Conservation (phyloP, 2,329 filamentous ascomycete species). For the Phoma herbarum region DNA sequence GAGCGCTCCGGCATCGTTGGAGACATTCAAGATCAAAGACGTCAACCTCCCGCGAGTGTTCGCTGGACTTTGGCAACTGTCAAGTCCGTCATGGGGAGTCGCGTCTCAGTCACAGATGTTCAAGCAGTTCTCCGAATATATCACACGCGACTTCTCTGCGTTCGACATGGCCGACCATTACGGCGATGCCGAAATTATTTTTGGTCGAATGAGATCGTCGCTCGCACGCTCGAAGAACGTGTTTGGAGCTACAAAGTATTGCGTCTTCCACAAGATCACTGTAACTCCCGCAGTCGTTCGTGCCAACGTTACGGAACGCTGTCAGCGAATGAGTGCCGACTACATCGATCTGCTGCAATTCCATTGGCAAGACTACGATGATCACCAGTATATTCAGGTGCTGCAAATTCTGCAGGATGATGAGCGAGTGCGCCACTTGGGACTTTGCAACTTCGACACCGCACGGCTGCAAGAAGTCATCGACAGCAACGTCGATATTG, state of each 20-base stretch:
- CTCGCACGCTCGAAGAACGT: background rate
- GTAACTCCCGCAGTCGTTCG: background rate
- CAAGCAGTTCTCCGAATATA: background rate
- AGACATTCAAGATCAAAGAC: background rate
- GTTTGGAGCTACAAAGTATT: background rate
- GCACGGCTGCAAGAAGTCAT: background rate
- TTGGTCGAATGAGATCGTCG: background rate
- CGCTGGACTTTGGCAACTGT: background rate
- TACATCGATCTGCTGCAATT: background rate
- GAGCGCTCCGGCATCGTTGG: background rate
- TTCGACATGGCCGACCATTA: background rate
- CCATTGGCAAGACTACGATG: background rate
- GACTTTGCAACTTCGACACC: background rate
- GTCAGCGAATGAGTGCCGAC: background rate
- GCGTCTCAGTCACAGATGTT: background rate
- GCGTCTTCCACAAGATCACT: background rate
- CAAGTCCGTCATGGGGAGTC: background rate
- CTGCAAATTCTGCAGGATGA: background rate
- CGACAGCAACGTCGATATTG: background rate
- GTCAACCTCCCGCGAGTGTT: background rate
- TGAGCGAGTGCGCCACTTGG: background rate
- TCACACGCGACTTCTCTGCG: background rate
- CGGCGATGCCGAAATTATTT: background rate
- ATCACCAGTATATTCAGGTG: background rate
- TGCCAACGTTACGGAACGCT: background rate